Conservation (phyloP, 768 basidiomycete species). For the Pulveroboletus ravenelii region DNA sequence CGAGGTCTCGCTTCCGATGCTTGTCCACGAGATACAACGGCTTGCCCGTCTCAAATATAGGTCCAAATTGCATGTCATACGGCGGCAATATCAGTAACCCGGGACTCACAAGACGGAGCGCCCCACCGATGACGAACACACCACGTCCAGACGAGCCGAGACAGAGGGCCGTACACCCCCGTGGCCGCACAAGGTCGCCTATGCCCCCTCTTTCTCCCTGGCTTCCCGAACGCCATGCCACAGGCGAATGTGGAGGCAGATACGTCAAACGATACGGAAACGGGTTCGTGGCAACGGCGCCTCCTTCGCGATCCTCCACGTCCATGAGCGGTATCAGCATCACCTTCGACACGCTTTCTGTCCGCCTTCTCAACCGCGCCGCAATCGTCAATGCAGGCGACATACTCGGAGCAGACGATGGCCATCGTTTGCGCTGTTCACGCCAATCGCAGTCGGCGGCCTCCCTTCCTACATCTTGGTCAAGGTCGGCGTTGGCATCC, state of each 20-base stretch:
- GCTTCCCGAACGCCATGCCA: background rate
- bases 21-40: constrained; percentile 15
- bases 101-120: constrained; percentile 21
- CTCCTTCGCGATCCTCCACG: background rate
- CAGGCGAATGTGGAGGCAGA: constrained; percentile 6
- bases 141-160: constrained; percentile 29
- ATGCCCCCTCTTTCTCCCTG: background rate
- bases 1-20: background rate
- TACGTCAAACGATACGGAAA: constrained; percentile 22
- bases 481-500: background rate
- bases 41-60: constrained; percentile 23
- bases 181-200: background rate
- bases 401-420: background rate
- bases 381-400: constrained; percentile 23
- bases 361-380: constrained; percentile 14
- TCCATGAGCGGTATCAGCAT: constrained; percentile 24
- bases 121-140: constrained; percentile 22
- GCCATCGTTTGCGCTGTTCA: background rate
- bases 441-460: background rate
- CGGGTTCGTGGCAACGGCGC: background rate
- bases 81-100: constrained; percentile 25
- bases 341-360: constrained; percentile 14
- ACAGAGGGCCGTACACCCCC: constrained; percentile 16
- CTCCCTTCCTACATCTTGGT: background rate
- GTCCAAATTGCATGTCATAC: constrained; percentile 28